Percentiles rank a stretch among this genome's conserved stretches.
These are phyloP conservation scores for Xerocomus potaroensis DNA, from an alignment of 768 basidiomycete species.

Conservation along the genomic window DNA sequence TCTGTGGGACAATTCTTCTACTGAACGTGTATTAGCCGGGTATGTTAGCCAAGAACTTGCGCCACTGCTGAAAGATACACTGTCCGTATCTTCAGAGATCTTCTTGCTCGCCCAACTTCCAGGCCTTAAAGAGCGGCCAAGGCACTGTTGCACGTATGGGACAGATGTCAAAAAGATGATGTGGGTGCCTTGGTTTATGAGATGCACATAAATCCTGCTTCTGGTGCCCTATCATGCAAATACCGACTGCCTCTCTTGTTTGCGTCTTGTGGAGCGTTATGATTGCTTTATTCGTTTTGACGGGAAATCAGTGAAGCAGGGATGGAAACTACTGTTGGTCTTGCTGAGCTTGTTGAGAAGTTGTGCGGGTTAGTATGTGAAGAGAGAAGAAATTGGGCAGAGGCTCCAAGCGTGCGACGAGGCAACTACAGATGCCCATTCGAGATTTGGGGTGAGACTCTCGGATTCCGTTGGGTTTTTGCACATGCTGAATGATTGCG, in stretches of 20 bases:
- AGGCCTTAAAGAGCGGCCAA: slow-evolving; percentile 49
- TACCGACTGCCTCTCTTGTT: slow-evolving; percentile 64
- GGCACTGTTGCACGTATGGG: slow-evolving; percentile 60
- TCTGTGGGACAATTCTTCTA: not conserved
- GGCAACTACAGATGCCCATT: slow-evolving; percentile 46
- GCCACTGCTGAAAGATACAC: slow-evolving; percentile 34
- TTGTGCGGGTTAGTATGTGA: slow-evolving; percentile 46
- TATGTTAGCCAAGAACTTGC: slow-evolving; percentile 33
- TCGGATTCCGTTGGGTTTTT: not conserved
- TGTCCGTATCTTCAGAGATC: slow-evolving; percentile 34
- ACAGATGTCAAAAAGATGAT: slow-evolving; percentile 54
- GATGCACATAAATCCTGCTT: not conserved
- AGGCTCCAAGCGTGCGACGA: slow-evolving; percentile 51
- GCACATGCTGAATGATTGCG: not conserved
- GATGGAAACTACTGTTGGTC: slow-evolving; percentile 42
- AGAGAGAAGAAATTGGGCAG: slow-evolving; percentile 61
- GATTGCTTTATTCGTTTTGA: slow-evolving; percentile 59
- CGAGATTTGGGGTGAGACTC: slow-evolving; percentile 22
- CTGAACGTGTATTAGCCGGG: slow-evolving; percentile 18
- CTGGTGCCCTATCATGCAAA: slow-evolving; percentile 20
- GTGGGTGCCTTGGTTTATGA: slow-evolving; percentile 35
- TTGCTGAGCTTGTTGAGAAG: slow-evolving; percentile 43
- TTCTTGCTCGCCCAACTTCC: slow-evolving; percentile 52
- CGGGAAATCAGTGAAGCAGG: slow-evolving; percentile 62
- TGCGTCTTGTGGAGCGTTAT: slow-evolving; percentile 70